phyloP scores from a whole-genome alignment of 148 eudicot genomes.

The Nepenthes mirabilis region DNA sequence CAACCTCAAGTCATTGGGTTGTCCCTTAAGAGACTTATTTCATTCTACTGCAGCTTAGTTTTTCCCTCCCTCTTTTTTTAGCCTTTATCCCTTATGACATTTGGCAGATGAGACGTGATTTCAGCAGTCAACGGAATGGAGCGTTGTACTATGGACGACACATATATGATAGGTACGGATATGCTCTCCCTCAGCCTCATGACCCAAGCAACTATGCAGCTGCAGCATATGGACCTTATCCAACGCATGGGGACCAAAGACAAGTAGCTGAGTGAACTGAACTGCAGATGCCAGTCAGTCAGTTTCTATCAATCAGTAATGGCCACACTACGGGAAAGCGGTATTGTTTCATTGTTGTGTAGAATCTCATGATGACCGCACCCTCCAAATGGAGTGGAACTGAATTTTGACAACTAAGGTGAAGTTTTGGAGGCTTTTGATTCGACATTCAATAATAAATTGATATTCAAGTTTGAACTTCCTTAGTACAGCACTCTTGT shows the following conservation, averaged over 20 bases:
- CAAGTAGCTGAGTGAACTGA: conserved; percentile 50
- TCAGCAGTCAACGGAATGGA: conserved; percentile 67
- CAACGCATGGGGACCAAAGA: conserved; percentile 62
- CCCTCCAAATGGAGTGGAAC: conserved; percentile 49
- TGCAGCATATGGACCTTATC: conserved; percentile 76
- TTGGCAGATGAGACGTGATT: conserved; percentile 62
- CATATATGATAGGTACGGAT: conserved; percentile 72
- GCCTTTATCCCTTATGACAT: neutral
- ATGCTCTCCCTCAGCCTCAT: conserved; percentile 62
- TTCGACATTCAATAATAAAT: too few relatives aligned
- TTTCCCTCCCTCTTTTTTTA: neutral
- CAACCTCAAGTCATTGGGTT: too few relatives aligned
- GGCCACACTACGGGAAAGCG: conserved; percentile 21
- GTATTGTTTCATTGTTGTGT: conserved; percentile 28
- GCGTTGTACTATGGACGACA: conserved; percentile 66
- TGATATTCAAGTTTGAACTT: too few relatives aligned
- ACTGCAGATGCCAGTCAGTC: conserved; percentile 5
- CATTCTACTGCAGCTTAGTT: neutral
- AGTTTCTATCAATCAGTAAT: conserved; percentile 6
- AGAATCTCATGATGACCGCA: conserved; percentile 27
- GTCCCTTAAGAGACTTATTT: neutral
- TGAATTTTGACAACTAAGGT: conserved; percentile 50
- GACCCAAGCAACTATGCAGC: conserved; percentile 70
- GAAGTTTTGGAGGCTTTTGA: too few relatives aligned
- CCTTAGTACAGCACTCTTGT: too few relatives aligned